Evolutionary conservation across 75 land plant species (phyloP).

Genomic region (Picea glauca): DNA sequence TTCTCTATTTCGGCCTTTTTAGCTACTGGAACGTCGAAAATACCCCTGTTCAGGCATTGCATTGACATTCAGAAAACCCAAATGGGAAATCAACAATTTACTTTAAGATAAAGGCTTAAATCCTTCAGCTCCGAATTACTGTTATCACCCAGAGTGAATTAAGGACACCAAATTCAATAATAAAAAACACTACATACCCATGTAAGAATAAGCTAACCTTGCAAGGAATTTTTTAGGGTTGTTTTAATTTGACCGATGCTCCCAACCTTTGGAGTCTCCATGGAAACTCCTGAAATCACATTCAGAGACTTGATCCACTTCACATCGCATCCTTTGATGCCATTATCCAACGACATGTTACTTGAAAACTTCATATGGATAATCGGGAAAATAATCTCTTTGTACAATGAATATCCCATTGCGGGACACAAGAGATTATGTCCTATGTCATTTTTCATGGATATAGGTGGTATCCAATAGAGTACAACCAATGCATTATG

Average conservation of each 20-base stretch:
- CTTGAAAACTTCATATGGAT: background rate
- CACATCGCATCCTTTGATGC: background rate
- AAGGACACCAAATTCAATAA: background rate
- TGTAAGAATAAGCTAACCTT: background rate
- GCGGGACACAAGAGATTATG: background rate
- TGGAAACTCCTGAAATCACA: conserved; percentile 1
- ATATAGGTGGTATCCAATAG: background rate
- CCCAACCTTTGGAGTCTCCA: background rate
- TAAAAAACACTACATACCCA: background rate
- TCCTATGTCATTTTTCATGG: background rate
- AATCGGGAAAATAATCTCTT: too few relatives aligned
- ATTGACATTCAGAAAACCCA: background rate
- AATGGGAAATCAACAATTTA: background rate
- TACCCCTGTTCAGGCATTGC: conserved; percentile 82
- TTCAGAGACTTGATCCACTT: background rate
- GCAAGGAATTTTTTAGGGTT: conserved; percentile 3
- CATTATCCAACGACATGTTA: background rate
- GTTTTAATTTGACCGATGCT: conserved; percentile 1
- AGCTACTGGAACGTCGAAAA: conserved; percentile 67
- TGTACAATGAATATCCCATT: background rate
- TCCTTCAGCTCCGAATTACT: background rate
- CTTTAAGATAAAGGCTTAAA: background rate
- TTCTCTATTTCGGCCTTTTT: conserved; percentile 75
- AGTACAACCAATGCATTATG: background rate
- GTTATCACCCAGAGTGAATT: background rate